phyloP scores from a whole-genome alignment of 768 basidiomycete species.

The Wakefieldia striispora region DNA sequence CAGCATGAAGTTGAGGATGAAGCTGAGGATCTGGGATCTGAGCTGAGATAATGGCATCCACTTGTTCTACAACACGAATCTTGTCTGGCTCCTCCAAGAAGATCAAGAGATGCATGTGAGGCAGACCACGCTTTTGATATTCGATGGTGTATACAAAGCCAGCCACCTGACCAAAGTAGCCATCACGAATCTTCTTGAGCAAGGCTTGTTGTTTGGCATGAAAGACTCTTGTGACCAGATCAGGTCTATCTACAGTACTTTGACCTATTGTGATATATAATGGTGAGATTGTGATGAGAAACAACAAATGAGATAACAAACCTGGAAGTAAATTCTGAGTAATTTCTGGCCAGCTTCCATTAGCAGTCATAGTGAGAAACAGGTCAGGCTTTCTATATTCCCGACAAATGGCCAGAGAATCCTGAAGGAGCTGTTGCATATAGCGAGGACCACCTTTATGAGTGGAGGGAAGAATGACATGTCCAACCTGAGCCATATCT shows the following conservation, averaged over 20 bases:
- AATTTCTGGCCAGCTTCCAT: conserved; percentile 51
- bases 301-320: neutral
- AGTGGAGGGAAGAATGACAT: conserved; percentile 38
- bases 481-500: conserved; percentile 33
- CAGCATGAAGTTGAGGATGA: neutral
- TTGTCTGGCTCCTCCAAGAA: conserved; percentile 28
- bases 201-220: conserved; percentile 38
- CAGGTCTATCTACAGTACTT: conserved; percentile 41
- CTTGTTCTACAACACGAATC: neutral
- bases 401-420: conserved; percentile 44
- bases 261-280: conserved; percentile 24
- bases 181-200: conserved; percentile 35
- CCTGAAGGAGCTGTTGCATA: conserved; percentile 45
- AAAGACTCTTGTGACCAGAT: conserved; percentile 48
- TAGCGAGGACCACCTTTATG: conserved; percentile 40
- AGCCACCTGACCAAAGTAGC: conserved; percentile 40
- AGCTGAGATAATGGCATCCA: conserved; percentile 2
- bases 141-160: conserved; percentile 53
- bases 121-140: conserved; percentile 57
- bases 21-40: neutral
- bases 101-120: conserved; percentile 50
- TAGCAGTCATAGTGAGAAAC: conserved; percentile 53
- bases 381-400: conserved; percentile 39
- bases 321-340: conserved; percentile 34
- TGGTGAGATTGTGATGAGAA: no score